Conservation (phyloP, 495 filamentous ascomycete species). For the Xylaria longipes region DNA sequence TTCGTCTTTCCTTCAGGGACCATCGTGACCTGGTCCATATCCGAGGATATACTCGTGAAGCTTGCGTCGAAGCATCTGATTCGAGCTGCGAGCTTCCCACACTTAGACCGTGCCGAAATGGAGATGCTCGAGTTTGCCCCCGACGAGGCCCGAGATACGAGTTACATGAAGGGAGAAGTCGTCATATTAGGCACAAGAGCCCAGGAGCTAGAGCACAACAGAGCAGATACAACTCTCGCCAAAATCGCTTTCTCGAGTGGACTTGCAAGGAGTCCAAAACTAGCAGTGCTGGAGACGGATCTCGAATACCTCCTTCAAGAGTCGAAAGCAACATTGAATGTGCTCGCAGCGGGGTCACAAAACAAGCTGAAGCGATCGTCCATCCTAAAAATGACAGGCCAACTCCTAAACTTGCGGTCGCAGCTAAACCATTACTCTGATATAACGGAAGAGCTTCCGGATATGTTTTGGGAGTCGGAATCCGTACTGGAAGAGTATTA, state of each 20-base stretch:
- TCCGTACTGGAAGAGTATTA: slow-evolving; percentile 92
- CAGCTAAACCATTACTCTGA: slow-evolving; percentile 97
- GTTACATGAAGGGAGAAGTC: slow-evolving; percentile 83
- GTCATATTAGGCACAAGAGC: slow-evolving; percentile 79
- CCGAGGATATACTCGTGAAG: slow-evolving; percentile 69
- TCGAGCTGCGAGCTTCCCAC: slow-evolving; percentile 76
- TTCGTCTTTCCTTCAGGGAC: slow-evolving; percentile 98
- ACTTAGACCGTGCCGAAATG: slow-evolving; percentile 72
- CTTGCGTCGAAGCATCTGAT: slow-evolving; percentile 76
- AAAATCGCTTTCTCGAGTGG: slow-evolving; percentile 98
- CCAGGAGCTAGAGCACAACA: slow-evolving; percentile 50
- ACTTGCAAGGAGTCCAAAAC: slow-evolving; percentile 91
- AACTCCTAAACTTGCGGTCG: slow-evolving; percentile 86
- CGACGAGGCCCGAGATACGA: slow-evolving; percentile 75
- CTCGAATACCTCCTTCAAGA: slow-evolving; percentile 78
- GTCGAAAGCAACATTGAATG: slow-evolving; percentile 69
- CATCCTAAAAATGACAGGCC: slow-evolving; percentile 91
- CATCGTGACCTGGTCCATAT: slow-evolving; percentile 89
- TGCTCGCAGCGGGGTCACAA: slow-evolving; percentile 76
- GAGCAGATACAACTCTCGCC: slow-evolving; percentile 78
- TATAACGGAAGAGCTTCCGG: slow-evolving; percentile 91
- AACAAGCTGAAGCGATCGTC: slow-evolving; percentile 72
- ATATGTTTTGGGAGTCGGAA: slow-evolving; percentile 94
- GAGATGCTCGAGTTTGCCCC: slow-evolving; percentile 90
- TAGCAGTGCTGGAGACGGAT: slow-evolving; percentile 90